Base-by-base conservation (phyloP, 495 filamentous ascomycete genomes). In the Astrocystis sublimbata region DNA sequence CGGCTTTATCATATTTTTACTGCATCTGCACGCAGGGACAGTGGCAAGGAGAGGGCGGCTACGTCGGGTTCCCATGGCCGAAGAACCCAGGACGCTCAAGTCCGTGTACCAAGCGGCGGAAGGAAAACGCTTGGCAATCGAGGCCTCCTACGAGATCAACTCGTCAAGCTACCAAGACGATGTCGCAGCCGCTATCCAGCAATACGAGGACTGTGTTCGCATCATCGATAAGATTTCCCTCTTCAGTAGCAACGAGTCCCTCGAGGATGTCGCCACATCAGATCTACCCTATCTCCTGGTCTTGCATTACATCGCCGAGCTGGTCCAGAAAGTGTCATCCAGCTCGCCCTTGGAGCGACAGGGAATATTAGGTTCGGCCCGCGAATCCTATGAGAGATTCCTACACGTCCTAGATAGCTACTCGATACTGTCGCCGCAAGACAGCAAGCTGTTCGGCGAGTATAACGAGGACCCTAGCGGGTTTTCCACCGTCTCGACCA, bases 201-300 rank as follows among this genome's bases (percentile, higher is more conserved):
- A 84, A 54, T 90, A 96, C 75, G 81, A 91, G 64, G 81, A 90
- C 71, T 92, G 89, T 73, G 80, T 88, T 36, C 74, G 80, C 65
- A 82, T 92, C 38, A 85, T 90, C 63, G 76, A 84, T 61, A 79
- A 85, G 43, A 76, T 93, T 53, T 88, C 90, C 0, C 73, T 98
- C 12, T 98, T 97, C 81, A 94, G 91, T 68, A 82, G 88, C 7
- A 98, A 98, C 73, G 94, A 98, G 71, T 82, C 84, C 2, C 74
- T 96, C 33, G 96, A 98, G 58, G 94, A 98, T 79, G 78, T 98
- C 30, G 80, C 89, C 10, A 93, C 92, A 10, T 82, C 81, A n/a
- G 87, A 94, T 74, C 73, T 98, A 43, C 89, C 88, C 83, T 96
- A 83, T 63, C 68, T 82, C 24, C 65, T 80, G 41, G 69, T 71